Evolutionary conservation across 2,329 filamentous ascomycete species (phyloP).

Genomic region (Colletotrichum chrysophilum): DNA sequence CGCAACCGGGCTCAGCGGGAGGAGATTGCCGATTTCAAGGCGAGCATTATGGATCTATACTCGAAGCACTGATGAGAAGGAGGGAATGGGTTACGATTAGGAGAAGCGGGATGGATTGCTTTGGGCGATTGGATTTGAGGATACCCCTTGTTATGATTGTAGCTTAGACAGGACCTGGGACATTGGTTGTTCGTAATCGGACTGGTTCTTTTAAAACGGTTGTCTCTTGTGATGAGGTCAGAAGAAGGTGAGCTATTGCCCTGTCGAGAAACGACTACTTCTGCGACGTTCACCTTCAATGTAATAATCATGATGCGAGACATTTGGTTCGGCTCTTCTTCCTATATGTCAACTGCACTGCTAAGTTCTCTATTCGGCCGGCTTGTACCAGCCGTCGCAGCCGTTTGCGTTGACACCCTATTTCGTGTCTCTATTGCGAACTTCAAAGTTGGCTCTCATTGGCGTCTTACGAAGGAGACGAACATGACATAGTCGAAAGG

Average conservation of each 20-base stretch:
- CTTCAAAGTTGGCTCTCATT: not conserved
- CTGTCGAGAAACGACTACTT: not conserved
- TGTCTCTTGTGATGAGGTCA: not conserved
- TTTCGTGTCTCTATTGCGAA: not conserved
- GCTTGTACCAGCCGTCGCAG: not conserved
- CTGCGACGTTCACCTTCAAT: not conserved
- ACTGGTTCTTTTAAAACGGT: not conserved
- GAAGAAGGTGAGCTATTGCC: not conserved
- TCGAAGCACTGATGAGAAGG: conserved; percentile 19
- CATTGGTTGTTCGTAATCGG: not conserved
- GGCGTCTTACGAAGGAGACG: not conserved
- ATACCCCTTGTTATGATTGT: not conserved
- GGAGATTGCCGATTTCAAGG: conserved; percentile 42
- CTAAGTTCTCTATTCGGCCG: rapidly evolving
- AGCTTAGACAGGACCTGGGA: not conserved
- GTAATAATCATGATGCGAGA: not conserved
- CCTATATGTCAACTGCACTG: not conserved
- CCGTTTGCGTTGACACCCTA: not conserved
- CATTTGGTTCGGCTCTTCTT: not conserved
- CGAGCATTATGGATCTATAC: conserved; percentile 38
- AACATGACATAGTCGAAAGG: not conserved
- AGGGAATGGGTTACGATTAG: not conserved
- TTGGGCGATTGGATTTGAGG: not conserved
- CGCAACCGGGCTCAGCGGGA: conserved; percentile 33
- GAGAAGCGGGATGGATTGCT: not conserved